These are phyloP conservation scores for Hypoxylon sp. DNA, from an alignment of 2,329 filamentous ascomycete species.

Conservation along the genomic window DNA sequence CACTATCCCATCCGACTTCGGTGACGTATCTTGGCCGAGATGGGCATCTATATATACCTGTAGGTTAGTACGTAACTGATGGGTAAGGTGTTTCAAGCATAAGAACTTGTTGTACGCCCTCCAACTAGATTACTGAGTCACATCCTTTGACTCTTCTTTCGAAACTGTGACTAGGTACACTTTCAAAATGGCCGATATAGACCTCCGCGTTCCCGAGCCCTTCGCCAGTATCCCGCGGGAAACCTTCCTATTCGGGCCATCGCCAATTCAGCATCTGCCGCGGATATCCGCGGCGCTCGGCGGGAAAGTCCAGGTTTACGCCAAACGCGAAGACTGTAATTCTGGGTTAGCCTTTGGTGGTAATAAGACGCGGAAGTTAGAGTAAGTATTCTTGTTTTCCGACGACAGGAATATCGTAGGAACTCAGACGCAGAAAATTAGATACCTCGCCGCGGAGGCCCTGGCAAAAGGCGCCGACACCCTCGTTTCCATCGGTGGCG, in stretches of 20 bases:
- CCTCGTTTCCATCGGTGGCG: constrained; percentile 76
- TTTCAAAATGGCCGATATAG: constrained; percentile 53
- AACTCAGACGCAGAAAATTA: constrained; percentile 44
- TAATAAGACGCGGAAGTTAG: constrained; percentile 79
- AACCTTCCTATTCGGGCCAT: constrained; percentile 75
- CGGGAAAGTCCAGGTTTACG: constrained; percentile 73
- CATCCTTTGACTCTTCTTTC: not conserved
- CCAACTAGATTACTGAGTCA: not conserved
- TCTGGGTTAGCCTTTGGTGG: constrained; percentile 76
- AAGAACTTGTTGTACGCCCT: not conserved
- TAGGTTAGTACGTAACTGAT: constrained; percentile 1
- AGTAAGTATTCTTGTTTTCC: constrained; percentile 58
- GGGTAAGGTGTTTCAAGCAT: constrained; percentile 5
- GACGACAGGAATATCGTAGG: not conserved
- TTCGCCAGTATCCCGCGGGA: constrained; percentile 75
- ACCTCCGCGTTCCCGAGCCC: constrained; percentile 68
- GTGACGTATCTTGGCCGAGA: constrained; percentile 28
- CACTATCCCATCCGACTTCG: constrained; percentile 40
- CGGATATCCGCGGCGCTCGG: constrained; percentile 74
- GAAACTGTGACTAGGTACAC: not conserved
- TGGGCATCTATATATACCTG: constrained; percentile 9
- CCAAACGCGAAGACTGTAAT: constrained; percentile 81
- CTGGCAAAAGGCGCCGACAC: constrained; percentile 70
- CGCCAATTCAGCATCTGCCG: constrained; percentile 76
- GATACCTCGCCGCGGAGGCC: constrained; percentile 76